A percentile compares a stretch with the other conserved stretches of the same genome.
Conservation (phyloP, 2,329 filamentous ascomycete species). For the Phaeoacremonium minimum region DNA sequence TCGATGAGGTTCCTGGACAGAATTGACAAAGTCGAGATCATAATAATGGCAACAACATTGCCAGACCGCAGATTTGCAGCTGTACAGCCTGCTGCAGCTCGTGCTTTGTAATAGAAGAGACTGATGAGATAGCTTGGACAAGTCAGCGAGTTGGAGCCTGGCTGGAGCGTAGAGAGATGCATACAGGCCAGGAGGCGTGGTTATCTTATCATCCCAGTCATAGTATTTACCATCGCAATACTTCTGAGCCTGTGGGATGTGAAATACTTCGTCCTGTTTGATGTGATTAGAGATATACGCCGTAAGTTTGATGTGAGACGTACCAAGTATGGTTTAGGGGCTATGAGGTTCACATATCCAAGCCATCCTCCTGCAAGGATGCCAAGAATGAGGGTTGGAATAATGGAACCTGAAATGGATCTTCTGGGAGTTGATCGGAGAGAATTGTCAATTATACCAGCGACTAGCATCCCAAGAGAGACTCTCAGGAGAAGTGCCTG, state of each 20-base stretch:
- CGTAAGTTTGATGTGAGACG: conserved; percentile 8
- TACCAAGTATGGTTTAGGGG: conserved; percentile 53
- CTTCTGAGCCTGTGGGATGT: conserved; percentile 84
- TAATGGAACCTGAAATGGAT: too few relatives aligned
- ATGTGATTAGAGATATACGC: neutral
- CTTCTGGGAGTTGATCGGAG: too few relatives aligned
- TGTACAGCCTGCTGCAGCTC: too few relatives aligned
- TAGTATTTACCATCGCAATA: conserved; percentile 74
- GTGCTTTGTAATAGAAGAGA: too few relatives aligned
- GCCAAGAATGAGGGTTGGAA: too few relatives aligned
- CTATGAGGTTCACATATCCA: conserved; percentile 27
- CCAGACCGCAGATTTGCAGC: conserved; percentile 40
- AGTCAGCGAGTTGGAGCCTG: conserved; percentile 9
- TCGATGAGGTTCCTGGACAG: conserved; percentile 51
- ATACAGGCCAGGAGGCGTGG: conserved; percentile 85
- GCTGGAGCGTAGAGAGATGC: conserved; percentile 18
- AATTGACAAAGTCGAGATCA: conserved; percentile 40
- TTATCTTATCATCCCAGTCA: conserved; percentile 95
- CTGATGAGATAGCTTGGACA: conserved; percentile 42
- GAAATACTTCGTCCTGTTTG: conserved; percentile 75
- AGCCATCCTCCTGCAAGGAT: conserved; percentile 32
- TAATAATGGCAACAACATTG: conserved; percentile 39
- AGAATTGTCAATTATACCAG: too few relatives aligned
- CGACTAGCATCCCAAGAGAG: too few relatives aligned
- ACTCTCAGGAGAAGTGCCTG: too few relatives aligned